phyloP scores from a whole-genome alignment of 2,329 filamentous ascomycete genomes.

The Elsinoe batatas region DNA sequence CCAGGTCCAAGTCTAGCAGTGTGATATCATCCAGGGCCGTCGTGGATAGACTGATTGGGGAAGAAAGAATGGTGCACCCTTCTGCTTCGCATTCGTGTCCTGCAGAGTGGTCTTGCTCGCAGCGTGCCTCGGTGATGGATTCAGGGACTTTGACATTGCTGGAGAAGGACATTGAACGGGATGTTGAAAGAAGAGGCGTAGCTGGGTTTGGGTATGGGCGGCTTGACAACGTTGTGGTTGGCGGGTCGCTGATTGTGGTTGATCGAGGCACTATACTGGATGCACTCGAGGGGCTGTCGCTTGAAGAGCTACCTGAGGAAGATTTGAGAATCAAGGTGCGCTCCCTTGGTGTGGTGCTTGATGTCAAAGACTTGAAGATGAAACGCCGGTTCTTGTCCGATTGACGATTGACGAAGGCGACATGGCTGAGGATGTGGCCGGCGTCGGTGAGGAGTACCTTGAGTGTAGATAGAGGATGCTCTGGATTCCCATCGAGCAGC shows the following conservation, averaged over 20 bases:
- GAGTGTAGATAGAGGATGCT: neutral
- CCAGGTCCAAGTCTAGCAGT: neutral
- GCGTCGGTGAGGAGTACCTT: neutral
- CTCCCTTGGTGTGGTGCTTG: neutral
- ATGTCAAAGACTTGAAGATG: neutral
- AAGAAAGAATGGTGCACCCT: neutral
- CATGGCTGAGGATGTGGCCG: neutral
- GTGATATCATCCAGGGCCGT: neutral
- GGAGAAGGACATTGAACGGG: neutral
- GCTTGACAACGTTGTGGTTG: neutral
- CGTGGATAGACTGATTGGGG: neutral
- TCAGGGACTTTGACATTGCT: neutral
- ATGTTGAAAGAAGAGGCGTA: neutral
- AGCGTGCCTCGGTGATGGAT: slow-evolving; percentile 2
- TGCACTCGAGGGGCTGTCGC: neutral
- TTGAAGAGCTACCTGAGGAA: neutral
- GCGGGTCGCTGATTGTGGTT: neutral
- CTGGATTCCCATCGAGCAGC: neutral
- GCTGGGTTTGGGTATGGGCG: neutral
- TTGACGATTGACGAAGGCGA: neutral
- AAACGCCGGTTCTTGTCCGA: neutral
- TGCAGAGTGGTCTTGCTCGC: neutral
- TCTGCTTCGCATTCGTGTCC: slow-evolving; percentile 9
- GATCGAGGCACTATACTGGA: neutral
- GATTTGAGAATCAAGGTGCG: neutral